A percentile compares a stretch with the other conserved stretches of the same genome.
Evolutionary conservation across 148 eudicot species (phyloP).

Genomic region (Vaccinium darrowii): DNA sequence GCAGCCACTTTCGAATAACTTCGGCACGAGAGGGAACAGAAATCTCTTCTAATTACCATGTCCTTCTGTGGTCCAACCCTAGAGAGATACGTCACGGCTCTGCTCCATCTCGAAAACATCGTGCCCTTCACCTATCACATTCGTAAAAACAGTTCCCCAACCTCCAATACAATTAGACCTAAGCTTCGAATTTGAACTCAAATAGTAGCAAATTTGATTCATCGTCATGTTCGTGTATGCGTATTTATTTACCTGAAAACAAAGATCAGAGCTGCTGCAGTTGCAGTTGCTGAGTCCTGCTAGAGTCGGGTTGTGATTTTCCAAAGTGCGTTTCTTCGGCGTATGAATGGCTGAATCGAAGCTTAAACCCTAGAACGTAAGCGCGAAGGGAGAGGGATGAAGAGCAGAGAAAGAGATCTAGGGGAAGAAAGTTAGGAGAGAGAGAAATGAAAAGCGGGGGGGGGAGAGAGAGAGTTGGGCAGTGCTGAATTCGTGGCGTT

Average conservation of each 20-base stretch:
- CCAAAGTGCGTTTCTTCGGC: too few relatives aligned
- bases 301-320: not conserved
- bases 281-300: not conserved
- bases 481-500: not conserved
- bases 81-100: constrained; percentile 33
- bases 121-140: constrained; percentile 3
- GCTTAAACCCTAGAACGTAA: not conserved
- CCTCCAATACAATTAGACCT: too few relatives aligned
- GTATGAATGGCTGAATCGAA: not conserved
- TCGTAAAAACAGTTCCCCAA: not conserved
- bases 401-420: not conserved
- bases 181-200: not conserved
- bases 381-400: not conserved
- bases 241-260: too few relatives aligned
- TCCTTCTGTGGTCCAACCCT: constrained; percentile 33
- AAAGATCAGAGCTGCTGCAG: not conserved
- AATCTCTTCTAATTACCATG: constrained; percentile 22
- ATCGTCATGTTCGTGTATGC: too few relatives aligned
- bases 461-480: not conserved
- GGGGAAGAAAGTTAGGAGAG: not conserved
- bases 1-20: constrained; percentile 48
- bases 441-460: not conserved
- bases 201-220: not conserved
- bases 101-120: constrained; percentile 65
- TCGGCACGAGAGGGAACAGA: constrained; percentile 25